Evolutionary conservation across 2,329 filamentous ascomycete species (phyloP).

Genomic region (Colletotrichum cuscutae): DNA sequence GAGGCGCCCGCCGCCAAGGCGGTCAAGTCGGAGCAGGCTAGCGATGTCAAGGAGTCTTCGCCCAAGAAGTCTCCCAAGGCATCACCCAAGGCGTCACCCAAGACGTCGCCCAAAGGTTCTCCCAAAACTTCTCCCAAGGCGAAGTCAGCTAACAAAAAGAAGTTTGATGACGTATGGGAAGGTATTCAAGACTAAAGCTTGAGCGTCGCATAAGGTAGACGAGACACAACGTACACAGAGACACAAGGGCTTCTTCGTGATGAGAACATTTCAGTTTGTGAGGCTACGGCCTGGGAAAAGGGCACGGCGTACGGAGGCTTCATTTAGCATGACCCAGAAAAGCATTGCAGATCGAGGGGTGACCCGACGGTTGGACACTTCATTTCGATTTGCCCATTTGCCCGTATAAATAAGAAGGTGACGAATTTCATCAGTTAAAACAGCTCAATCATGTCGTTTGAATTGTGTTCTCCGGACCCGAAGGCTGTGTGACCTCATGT

Average conservation of each 20-base stretch:
- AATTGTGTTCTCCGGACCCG: background rate
- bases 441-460: background rate
- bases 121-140: slow-evolving; percentile 12
- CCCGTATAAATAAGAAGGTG: background rate
- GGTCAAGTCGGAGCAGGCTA: slow-evolving; percentile 12
- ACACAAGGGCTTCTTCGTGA: background rate
- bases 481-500: background rate
- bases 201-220: background rate
- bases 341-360: slow-evolving; percentile 1
- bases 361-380: background rate
- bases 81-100: slow-evolving; percentile 16
- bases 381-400: background rate
- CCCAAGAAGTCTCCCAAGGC: slow-evolving; percentile 14
- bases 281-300: background rate
- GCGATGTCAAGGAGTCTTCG: background rate
- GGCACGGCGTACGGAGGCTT: slow-evolving; percentile 27
- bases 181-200: background rate
- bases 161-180: background rate
- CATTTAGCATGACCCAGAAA: slow-evolving; percentile 16
- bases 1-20: slow-evolving; percentile 26
- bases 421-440: background rate
- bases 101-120: slow-evolving; percentile 19
- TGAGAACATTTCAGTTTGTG: background rate
- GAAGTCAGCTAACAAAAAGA: slow-evolving; percentile 25
- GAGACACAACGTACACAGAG: background rate